Evolutionary conservation across 768 basidiomycete species (phyloP), one percentile per base, ranked within the genome.

Genomic region (Wakefieldia striispora): DNA sequence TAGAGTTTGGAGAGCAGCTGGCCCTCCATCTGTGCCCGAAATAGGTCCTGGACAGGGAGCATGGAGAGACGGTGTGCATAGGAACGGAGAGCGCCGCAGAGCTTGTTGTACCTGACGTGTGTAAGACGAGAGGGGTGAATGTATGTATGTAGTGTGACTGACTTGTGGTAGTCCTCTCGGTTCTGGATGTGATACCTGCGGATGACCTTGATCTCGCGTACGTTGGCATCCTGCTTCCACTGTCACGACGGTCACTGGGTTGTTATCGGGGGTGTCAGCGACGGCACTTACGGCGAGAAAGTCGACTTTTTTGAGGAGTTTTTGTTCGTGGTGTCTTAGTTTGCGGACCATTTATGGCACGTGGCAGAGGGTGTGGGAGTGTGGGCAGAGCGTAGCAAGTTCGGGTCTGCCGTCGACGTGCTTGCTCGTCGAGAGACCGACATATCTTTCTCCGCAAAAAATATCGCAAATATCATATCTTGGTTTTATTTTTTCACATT

Each of bases 221-320:
- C 71, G 65, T 84, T 86, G 13, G 87, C 84, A 82, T 98, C 95
- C 72, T 93, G 87, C 72, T 93, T 98, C 95, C 95, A 98, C 91
- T 95, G 68, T 14, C 33, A 33, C 2, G 31, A 36, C 43, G 46
- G 45, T 45, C 46, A 10, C 14, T 39, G 42, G 33, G 24, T n/a
- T 16, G 41, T 40, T 40, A 49, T 24, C 23, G 23, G 38, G 34
- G 36, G 43, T 20, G 13, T 21, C 10, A 8, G 13, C 10, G 24
- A 71, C 80, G 47, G 14, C 14, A 73, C 82, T 50, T 64, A 92
- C 94, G 64, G 88, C 91, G 52, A 97, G 79, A 69, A 99, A 97
- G 71, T 98, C 97, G 60, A 98, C 95, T 72, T 97, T 94, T 68
- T 91, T 94, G 67, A 95, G 81, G 29, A 97, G 79, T 63, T 88